A percentile compares a stretch with the other conserved stretches of the same genome.
Conservation (phyloP, 192 early-diverging fungal species). For the Physocladia obscura region DNA sequence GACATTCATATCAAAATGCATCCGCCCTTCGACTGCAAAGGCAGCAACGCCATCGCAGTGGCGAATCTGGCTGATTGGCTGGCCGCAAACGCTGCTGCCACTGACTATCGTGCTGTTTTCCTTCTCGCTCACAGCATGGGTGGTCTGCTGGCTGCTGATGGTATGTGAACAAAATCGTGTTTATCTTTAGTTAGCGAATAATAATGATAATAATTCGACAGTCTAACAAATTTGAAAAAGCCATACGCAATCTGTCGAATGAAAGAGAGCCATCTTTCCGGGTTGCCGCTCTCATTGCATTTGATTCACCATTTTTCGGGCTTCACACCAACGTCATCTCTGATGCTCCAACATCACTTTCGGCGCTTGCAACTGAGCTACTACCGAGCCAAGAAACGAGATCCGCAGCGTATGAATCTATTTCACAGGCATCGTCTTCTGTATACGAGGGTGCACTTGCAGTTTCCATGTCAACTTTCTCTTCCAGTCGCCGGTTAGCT, state of each 20-base stretch:
- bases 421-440: slow-evolving; percentile 12
- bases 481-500: neutral
- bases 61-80: slow-evolving; percentile 46
- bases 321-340: slow-evolving; percentile 41
- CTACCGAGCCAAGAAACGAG: slow-evolving; percentile 14
- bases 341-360: slow-evolving; percentile 44
- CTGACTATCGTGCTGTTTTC: slow-evolving; percentile 36
- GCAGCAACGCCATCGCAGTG: slow-evolving; percentile 31
- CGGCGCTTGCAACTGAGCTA: slow-evolving; percentile 22
- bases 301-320: slow-evolving; percentile 55
- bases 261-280: too few relatives aligned
- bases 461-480: neutral
- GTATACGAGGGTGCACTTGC: slow-evolving; percentile 2
- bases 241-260: too few relatives aligned
- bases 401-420: slow-evolving; percentile 15
- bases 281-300: slow-evolving; percentile 41
- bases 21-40: slow-evolving; percentile 47
- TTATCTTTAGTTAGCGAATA: too few relatives aligned
- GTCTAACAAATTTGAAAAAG: too few relatives aligned
- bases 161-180: too few relatives aligned
- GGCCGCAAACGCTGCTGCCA: slow-evolving; percentile 37
- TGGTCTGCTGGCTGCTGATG: slow-evolving; percentile 48
- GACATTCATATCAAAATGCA: slow-evolving; percentile 35
- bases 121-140: slow-evolving; percentile 53
- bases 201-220: too few relatives aligned